Conservation (phyloP, 495 filamentous ascomycete species). For the Aspergillus ellipticus region DNA sequence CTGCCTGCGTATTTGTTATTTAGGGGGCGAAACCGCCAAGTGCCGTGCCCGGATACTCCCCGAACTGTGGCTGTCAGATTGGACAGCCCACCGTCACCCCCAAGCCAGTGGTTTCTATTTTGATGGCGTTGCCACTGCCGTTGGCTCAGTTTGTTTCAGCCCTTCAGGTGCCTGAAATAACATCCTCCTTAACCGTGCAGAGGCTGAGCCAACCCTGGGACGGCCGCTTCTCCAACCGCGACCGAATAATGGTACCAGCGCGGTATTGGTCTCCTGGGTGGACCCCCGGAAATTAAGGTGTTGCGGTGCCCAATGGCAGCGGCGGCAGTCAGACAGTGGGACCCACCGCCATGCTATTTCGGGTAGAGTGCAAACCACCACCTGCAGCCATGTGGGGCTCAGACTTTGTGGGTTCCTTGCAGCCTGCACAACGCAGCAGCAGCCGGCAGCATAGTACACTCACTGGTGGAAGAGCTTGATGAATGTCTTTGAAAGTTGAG, state of each 20-base stretch:
- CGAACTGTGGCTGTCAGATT: not conserved
- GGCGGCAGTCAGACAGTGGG: not conserved
- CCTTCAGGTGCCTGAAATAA: not conserved
- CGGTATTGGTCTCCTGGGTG: not conserved
- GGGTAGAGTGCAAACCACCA: not conserved
- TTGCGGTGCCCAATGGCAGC: not conserved
- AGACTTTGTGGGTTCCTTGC: constrained; percentile 2
- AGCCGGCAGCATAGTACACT: not conserved
- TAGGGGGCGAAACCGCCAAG: not conserved
- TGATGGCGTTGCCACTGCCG: not conserved
- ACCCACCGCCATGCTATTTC: not conserved
- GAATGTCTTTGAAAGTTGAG: too few relatives aligned
- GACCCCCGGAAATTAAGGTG: constrained; percentile 3
- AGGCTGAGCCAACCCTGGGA: not conserved
- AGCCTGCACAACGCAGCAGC: not conserved
- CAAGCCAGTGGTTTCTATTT: not conserved
- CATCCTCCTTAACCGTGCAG: not conserved
- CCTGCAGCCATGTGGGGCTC: not conserved
- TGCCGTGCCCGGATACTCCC: not conserved
- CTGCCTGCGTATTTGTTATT: too few relatives aligned
- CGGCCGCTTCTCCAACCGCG: not conserved
- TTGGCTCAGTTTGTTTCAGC: not conserved
- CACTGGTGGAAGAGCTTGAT: not conserved
- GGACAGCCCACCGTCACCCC: not conserved
- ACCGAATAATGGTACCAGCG: not conserved